A percentile compares a stretch with the other conserved stretches of the same genome.
These are phyloP conservation scores for Vigna mungo DNA, from an alignment of 306 rosid genomes.

Conservation along the genomic window DNA sequence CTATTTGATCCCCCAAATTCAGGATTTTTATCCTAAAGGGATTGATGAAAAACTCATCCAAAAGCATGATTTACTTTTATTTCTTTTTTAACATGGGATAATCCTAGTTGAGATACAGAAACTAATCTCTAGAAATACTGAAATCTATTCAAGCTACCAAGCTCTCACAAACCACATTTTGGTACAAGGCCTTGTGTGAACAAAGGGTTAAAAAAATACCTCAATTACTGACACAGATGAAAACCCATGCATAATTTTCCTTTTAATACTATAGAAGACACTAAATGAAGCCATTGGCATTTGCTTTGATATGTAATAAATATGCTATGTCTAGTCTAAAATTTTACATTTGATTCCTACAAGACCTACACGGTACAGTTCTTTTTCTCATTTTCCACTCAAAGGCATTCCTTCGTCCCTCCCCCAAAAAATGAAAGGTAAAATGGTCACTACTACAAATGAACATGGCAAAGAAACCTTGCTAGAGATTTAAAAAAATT, in stretches of 20 bases:
- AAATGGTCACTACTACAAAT: not conserved
- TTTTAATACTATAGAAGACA: not conserved
- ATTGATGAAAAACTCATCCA: too few species aligned
- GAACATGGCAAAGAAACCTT: slow-evolving; percentile 26
- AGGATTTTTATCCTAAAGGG: too few species aligned
- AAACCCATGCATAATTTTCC: not conserved
- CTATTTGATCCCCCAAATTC: not conserved
- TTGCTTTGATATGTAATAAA: too few species aligned
- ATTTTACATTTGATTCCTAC: not conserved
- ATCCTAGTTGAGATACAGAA: not conserved
- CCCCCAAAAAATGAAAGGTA: not conserved
- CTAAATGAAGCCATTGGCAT: not conserved
- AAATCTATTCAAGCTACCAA: not conserved
- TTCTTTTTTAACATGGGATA: too few species aligned
- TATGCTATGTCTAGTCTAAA: too few species aligned
- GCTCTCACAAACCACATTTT: not conserved
- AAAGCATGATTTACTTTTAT: too few species aligned
- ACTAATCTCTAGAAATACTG: not conserved
- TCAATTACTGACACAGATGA: not conserved
- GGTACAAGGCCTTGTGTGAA: not conserved
- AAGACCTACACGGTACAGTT: not conserved
- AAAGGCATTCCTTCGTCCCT: slow-evolving; percentile 1
- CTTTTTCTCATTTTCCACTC: not conserved
- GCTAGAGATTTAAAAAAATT: slow-evolving; percentile 27
- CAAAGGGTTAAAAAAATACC: not conserved